Evolutionary conservation across 306 rosid species (phyloP).

Genomic region (Vigna angularis): DNA sequence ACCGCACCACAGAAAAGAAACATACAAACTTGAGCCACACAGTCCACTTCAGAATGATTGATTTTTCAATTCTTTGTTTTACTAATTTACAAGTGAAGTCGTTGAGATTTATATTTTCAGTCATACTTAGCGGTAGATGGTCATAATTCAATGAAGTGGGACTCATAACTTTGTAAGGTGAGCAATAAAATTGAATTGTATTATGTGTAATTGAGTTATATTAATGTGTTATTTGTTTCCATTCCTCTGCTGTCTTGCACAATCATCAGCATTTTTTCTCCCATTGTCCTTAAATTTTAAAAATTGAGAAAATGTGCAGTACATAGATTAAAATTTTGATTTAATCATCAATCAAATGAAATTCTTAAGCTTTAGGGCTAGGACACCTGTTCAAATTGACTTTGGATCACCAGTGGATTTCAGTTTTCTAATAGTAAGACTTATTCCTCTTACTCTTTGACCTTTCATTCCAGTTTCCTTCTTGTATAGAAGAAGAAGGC

Average conservation of each 20-base stretch:
- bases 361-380: background rate
- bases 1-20: background rate
- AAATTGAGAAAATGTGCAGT: background rate
- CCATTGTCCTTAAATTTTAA: no score
- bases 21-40: background rate
- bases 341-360: constrained; percentile 7
- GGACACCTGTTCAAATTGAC: background rate
- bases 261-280: no score
- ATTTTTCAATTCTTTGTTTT: background rate
- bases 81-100: background rate
- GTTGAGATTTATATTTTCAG: background rate
- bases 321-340: background rate
- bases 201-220: background rate
- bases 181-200: background rate
- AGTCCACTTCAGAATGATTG: background rate
- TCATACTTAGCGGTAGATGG: background rate
- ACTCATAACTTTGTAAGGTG: background rate
- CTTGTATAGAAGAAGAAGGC: background rate
- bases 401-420: constrained; percentile 7
- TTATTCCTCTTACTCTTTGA: background rate
- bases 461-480: constrained; percentile 8
- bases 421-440: background rate
- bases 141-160: background rate
- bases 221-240: no score
- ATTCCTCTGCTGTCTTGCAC: no score